Base-by-base conservation (phyloP, 805 yeast species). In the Teunomyces kruisii region DNA sequence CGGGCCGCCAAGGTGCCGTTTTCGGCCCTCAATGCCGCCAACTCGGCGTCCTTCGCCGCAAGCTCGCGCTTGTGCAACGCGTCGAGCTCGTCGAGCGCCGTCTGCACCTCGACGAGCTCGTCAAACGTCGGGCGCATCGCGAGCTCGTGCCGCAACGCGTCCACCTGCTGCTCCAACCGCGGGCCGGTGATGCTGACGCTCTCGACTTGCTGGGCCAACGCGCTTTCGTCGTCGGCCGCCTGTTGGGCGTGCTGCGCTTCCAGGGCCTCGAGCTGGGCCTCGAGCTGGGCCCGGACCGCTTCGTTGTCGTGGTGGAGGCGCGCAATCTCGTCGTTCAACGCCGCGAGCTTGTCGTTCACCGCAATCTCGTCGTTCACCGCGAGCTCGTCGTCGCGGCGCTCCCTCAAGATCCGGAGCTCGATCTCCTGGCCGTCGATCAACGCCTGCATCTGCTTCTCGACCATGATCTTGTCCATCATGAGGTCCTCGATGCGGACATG, bases 71-170 rank as follows among this genome's bases (percentile, higher is more conserved):
- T 65, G 43, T 74, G 75, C 27, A 70, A 52, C 7, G 61, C 47
- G 17, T 74, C 76, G 41, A 75, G 55, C 46, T 74, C 76, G 33
- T 75, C 74, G 42, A 71, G 51, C 6, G 70, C 56, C n/a, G 58
- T 61, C 49, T 75, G 76, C 5, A 76, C 59, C 42, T 75, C 78
- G 6, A 68, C 61, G 15, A 74, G 49, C 51, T 75, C 77, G 9
- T 67, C 69, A 30, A 65, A 56, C 0, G 75, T 60, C 1, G 80
- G 80, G 43, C 79, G 56, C 41, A 59, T 51, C 9, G 62, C 64
- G 4, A 72, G 56, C 48, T 70, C 66, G 35, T 59, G 58, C 35
- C 56, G 53, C 36, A 72, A 52, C 6, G 58, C 62, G 14, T 59
- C 64, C 6, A 70, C 55, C 30, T 57, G 40, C 13, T 42, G 14